Evolutionary conservation across 2,329 filamentous ascomycete genomes (phyloP).

Genomic region (Aureobasidium sp.): DNA sequence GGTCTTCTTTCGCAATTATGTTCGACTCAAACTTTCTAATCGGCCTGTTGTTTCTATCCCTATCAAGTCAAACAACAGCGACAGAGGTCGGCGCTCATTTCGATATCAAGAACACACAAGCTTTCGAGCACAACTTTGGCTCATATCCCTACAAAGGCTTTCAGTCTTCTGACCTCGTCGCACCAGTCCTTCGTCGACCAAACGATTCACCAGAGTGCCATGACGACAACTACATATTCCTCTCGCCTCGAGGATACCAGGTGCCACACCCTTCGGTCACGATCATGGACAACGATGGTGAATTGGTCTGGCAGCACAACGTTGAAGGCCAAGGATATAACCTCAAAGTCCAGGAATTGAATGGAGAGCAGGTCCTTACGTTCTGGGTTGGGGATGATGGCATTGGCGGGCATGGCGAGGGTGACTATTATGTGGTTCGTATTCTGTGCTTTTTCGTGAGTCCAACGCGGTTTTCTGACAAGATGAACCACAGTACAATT

Average conservation of each 20-base stretch:
- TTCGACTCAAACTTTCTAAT: not conserved
- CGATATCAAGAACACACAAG: not conserved
- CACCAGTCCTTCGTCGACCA: not conserved
- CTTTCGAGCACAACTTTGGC: slow-evolving; percentile 12
- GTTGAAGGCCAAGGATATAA: slow-evolving; percentile 28
- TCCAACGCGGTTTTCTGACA: not conserved
- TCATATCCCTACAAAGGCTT: slow-evolving; percentile 8
- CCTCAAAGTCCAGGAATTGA: slow-evolving; percentile 30
- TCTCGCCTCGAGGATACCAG: slow-evolving; percentile 25
- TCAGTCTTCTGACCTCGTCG: not conserved
- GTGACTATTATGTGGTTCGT: slow-evolving; percentile 25
- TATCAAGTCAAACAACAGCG: not conserved
- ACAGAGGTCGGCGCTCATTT: slow-evolving; percentile 3
- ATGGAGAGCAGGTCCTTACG: slow-evolving; percentile 31
- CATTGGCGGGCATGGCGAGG: slow-evolving; percentile 29
- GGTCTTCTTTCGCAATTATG: not conserved
- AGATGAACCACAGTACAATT: slow-evolving; percentile 18
- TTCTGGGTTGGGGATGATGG: slow-evolving; percentile 34
- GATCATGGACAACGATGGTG: slow-evolving; percentile 23
- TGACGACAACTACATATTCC: slow-evolving; percentile 19
- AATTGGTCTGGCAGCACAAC: slow-evolving; percentile 28
- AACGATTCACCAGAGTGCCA: not conserved
- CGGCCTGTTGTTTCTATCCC: not conserved
- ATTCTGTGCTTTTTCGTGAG: slow-evolving; percentile 4
- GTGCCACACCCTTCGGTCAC: slow-evolving; percentile 22